Conservation (phyloP, 2,329 filamentous ascomycete genomes). For the Septoria petroselini region DNA sequence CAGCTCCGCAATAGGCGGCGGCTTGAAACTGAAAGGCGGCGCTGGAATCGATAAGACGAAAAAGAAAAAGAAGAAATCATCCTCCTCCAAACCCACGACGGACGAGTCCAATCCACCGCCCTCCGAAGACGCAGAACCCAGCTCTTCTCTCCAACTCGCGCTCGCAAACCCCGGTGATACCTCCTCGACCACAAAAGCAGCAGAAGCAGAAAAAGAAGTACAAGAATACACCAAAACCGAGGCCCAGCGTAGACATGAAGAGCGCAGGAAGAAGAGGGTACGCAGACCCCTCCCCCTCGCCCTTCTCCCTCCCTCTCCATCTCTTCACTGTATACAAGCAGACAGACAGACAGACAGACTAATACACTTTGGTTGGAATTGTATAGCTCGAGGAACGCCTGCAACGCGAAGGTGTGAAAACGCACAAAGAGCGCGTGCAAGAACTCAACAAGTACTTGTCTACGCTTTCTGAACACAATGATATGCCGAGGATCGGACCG, state of each 20-base stretch:
- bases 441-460: constrained; percentile 93
- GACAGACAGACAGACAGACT: too few relatives aligned
- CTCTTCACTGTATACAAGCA: too few relatives aligned
- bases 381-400: constrained; percentile 77
- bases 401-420: constrained; percentile 83
- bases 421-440: constrained; percentile 94
- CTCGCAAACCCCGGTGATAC: constrained; percentile 31
- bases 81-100: constrained; percentile 18
- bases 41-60: constrained; percentile 65
- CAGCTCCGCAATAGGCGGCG: constrained; percentile 64
- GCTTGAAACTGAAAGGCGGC: constrained; percentile 79
- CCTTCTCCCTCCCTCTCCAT: too few relatives aligned
- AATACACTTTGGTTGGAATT: too few relatives aligned
- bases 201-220: too few relatives aligned
- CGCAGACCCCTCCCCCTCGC: too few relatives aligned
- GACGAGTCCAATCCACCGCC: constrained; percentile 14
- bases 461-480: constrained; percentile 91
- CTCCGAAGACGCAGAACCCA: too few relatives aligned
- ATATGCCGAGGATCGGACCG: constrained; percentile 70
- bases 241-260: constrained; percentile 75
- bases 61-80: constrained; percentile 48
- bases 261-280: constrained; percentile 76
- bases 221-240: constrained; percentile 66
- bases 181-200: constrained; percentile 31
- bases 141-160: constrained; percentile 33